Base-by-base conservation (phyloP, 2,329 filamentous ascomycete species). In the Thielaviopsis punctulata region DNA sequence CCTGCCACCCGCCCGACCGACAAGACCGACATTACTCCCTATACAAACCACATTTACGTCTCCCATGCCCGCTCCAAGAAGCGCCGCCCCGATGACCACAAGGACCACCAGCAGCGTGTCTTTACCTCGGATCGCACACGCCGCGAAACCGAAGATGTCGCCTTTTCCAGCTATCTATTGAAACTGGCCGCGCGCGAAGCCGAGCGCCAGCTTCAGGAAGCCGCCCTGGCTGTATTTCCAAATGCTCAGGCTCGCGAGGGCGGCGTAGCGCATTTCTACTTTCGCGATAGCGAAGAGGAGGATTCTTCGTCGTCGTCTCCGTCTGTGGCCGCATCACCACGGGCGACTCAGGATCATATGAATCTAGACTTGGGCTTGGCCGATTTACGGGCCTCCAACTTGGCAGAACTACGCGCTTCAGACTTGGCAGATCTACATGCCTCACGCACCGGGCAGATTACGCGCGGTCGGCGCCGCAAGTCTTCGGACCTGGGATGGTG, bases 181-280 rank as follows among this genome's bases (percentile, higher is more conserved):
- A 80, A 84, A 53, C 70, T 94, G 53, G 86, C 88, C 44, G 85
- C 85, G 49, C 82, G 80, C 61, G 82, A 87, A 61, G 85, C 84
- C 8, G 82, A 92, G 63, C 79, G 81, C 61, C 83, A 90, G 63
- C 71, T 95, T 57, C 79, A 84, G 56, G 86, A 94, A 59, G 73
- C 79, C 61, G 84, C 82, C 47, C 73, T 88, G 62, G 80, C 81
- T 39, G 85, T 83, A 1, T 89, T 87, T 61, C 49, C 84, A 60
- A 82, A 82, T 60, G 84, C 82, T 60, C 75, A 77, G 10, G 73
- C 82, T 41, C 76, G 77, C 56, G 79, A 84, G 59, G 81, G 82
- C 57, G 80, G 78, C 44, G 80, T 85, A 7, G 75, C 82, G 59
- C 83, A 87, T 61, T 87, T 83, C 62, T 73, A 76, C 62, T 78